Evolutionary conservation across 2,329 filamentous ascomycete species (phyloP).

Genomic region (Colletotrichum navitas): DNA sequence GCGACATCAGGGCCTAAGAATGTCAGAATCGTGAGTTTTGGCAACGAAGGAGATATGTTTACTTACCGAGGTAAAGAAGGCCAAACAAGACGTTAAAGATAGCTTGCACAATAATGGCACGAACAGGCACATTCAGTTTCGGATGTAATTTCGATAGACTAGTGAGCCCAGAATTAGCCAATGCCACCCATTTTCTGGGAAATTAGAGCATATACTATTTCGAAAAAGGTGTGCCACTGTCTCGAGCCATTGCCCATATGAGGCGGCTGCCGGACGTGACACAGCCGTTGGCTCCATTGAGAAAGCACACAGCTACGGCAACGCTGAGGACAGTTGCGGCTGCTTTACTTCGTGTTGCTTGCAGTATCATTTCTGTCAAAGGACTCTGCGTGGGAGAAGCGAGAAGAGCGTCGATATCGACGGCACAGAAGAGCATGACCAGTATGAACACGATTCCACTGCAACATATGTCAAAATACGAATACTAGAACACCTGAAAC

Average conservation of each 20-base stretch:
- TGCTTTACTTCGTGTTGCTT: slow-evolving; percentile 46
- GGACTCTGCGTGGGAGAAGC: slow-evolving; percentile 57
- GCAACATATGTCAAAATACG: background rate
- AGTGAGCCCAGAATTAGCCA: background rate
- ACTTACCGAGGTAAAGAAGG: slow-evolving; percentile 57
- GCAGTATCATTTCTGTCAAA: slow-evolving; percentile 56
- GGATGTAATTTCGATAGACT: slow-evolving; percentile 49
- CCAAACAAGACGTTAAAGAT: slow-evolving; percentile 60
- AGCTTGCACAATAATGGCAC: slow-evolving; percentile 56
- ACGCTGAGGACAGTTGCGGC: slow-evolving; percentile 49
- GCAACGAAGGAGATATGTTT: background rate
- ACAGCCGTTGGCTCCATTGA: slow-evolving; percentile 50
- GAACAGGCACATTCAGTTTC: slow-evolving; percentile 56
- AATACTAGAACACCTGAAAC: rapidly evolving
- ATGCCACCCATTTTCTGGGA: rapidly evolving
- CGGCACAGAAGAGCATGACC: slow-evolving; percentile 59
- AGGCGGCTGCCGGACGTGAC: slow-evolving; percentile 53
- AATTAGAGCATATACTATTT: slow-evolving; percentile 2
- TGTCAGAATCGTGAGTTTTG: background rate
- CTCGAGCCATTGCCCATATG: slow-evolving; percentile 55
- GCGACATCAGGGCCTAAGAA: slow-evolving; percentile 54
- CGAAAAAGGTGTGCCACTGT: slow-evolving; percentile 46
- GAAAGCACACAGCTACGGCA: slow-evolving; percentile 46
- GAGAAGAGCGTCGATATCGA: slow-evolving; percentile 54
- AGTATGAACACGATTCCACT: slow-evolving; percentile 56